Percentiles rank a stretch among this genome's conserved stretches.
Conservation (phyloP, 176 grass and related monocot genomes). For the Saccharum officinarum region DNA sequence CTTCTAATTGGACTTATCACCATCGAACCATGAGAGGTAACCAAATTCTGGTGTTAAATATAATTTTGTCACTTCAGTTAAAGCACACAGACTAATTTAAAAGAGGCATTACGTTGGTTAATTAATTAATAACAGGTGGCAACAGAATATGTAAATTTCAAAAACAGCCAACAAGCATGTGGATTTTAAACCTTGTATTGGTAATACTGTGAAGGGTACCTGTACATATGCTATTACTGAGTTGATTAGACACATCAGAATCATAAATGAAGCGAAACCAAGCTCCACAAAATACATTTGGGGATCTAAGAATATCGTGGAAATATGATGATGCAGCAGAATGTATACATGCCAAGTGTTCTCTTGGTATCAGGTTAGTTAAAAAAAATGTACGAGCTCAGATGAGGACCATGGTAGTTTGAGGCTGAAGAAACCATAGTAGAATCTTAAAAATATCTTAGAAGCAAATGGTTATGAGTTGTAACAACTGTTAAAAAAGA, state of each 20-base stretch:
- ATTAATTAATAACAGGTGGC: not conserved
- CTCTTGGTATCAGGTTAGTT: not conserved
- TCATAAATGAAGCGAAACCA: not conserved
- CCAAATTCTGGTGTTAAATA: not conserved
- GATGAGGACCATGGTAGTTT: not conserved
- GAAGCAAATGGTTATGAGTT: not conserved
- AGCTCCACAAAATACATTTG: constrained; percentile 1
- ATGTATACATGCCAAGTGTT: not conserved
- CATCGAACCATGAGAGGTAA: not conserved
- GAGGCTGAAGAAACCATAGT: not conserved
- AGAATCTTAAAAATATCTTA: not conserved
- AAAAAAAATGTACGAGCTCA: constrained; percentile 5
- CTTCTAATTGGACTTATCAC: not conserved
- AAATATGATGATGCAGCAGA: not conserved
- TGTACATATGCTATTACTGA: not conserved
- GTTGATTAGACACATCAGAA: constrained; percentile 16
- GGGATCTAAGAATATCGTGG: not conserved
- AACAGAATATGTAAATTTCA: not conserved
- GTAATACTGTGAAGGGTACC: not conserved
- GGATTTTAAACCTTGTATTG: constrained; percentile 6
- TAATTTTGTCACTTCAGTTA: not conserved
- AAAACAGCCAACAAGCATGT: not conserved
- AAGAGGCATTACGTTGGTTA: constrained; percentile 6
- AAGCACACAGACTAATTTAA: constrained; percentile 3
- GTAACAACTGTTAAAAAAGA: not conserved